A percentile compares a stretch with the other conserved stretches of the same genome.
phyloP scores from a whole-genome alignment of 1,284 basidiomycete genomes.

The Rhodofomes roseus region DNA sequence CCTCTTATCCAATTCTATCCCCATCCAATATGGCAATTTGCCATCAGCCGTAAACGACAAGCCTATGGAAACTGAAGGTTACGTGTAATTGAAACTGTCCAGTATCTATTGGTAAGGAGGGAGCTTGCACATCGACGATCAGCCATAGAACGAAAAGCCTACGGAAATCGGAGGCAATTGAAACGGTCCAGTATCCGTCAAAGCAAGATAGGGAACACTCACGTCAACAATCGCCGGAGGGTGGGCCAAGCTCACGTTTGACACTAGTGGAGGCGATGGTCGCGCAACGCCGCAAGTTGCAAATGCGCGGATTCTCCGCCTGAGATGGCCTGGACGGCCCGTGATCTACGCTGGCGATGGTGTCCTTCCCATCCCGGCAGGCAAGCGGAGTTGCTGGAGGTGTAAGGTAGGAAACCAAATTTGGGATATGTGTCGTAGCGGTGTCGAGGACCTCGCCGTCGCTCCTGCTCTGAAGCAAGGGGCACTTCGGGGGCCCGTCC shows the following conservation, averaged over 20 bases:
- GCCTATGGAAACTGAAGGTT: no score
- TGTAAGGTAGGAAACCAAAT: not conserved
- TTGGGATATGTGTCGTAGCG: not conserved
- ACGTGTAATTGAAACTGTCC: no score
- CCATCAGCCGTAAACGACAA: no score
- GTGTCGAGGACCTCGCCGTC: slow-evolving; percentile 18
- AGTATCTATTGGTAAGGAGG: no score
- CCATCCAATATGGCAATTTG: no score
- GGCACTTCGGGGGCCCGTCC: slow-evolving; percentile 3
- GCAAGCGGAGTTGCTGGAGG: not conserved
- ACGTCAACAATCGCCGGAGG: not conserved
- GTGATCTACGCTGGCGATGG: not conserved
- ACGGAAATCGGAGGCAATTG: slow-evolving; percentile 12
- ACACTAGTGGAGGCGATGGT: slow-evolving; percentile 18
- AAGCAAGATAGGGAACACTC: not conserved
- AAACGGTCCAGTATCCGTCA: not conserved
- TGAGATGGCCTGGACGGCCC: not conserved
- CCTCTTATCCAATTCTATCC: no score
- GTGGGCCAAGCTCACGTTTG: not conserved
- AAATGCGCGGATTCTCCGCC: not conserved
- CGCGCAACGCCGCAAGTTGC: slow-evolving; percentile 19
- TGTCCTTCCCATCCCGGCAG: not conserved
- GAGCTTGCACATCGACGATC: slow-evolving; percentile 11
- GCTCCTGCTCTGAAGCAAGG: slow-evolving; percentile 21
- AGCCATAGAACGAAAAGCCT: slow-evolving; percentile 11